Percentiles rank a stretch among this genome's conserved stretches.
Evolutionary conservation across 805 yeast genomes (phyloP).

Genomic region (Scheffersomyces coipomensis): DNA sequence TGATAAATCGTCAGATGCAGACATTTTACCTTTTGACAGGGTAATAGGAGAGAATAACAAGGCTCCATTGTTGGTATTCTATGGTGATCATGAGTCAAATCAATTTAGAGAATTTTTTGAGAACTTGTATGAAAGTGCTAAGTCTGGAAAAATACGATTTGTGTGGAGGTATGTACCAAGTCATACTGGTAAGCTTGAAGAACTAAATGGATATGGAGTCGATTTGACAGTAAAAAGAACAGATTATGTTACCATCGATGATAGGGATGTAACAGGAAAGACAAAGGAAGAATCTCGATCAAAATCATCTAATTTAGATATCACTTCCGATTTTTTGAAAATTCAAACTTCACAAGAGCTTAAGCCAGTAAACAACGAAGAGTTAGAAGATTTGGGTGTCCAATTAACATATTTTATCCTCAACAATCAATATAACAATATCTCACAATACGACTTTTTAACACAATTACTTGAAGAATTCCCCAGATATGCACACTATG

Average conservation of each 20-base stretch:
- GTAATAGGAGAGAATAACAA: slow-evolving; percentile 52
- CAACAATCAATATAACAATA: slow-evolving; percentile 9
- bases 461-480: slow-evolving; percentile 46
- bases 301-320: neutral
- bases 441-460: slow-evolving; percentile 32
- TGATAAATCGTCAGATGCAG: slow-evolving; percentile 22
- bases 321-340: slow-evolving; percentile 13
- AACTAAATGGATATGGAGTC: slow-evolving; percentile 63
- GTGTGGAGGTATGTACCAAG: slow-evolving; percentile 69
- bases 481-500: slow-evolving; percentile 49
- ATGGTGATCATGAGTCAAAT: slow-evolving; percentile 58
- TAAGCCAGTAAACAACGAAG: slow-evolving; percentile 22
- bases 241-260: slow-evolving; percentile 66
- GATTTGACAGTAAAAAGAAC: slow-evolving; percentile 63
- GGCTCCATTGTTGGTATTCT: slow-evolving; percentile 59
- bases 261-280: slow-evolving; percentile 34
- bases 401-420: slow-evolving; percentile 42
- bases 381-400: slow-evolving; percentile 35
- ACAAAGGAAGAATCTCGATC: slow-evolving; percentile 11
- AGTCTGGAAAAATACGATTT: slow-evolving; percentile 64
- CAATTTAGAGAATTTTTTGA: slow-evolving; percentile 57
- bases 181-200: slow-evolving; percentile 17
- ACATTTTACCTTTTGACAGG: slow-evolving; percentile 54
- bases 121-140: slow-evolving; percentile 58
- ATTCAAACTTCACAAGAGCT: slow-evolving; percentile 19